Percentiles rank a stretch among this genome's conserved stretches.
Conservation (phyloP, 495 filamentous ascomycete species). For the Neurospora sp. region DNA sequence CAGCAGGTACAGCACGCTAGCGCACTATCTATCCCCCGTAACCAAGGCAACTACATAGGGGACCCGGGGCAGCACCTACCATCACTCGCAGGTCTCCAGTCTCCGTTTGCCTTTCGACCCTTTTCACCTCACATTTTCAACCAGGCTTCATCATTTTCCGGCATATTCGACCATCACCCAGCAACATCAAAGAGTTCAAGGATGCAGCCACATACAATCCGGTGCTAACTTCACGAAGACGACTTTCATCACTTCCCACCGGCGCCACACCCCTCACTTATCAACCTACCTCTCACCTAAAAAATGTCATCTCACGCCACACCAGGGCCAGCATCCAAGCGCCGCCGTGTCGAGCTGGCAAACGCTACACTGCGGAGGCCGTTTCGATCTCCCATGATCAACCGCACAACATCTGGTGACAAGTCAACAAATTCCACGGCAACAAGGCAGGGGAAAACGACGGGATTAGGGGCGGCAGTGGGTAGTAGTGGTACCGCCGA, state of each 20-base stretch:
- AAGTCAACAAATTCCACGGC: neutral
- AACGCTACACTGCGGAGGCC: slow-evolving; percentile 20
- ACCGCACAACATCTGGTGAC: neutral
- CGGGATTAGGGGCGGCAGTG: neutral
- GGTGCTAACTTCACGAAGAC: neutral
- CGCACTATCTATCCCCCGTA: neutral
- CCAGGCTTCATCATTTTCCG: neutral
- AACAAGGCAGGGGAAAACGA: neutral
- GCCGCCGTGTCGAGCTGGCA: slow-evolving; percentile 19
- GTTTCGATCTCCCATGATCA: slow-evolving; percentile 21
- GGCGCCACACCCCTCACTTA: neutral
- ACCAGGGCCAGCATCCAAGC: slow-evolving; percentile 19
- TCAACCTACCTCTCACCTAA: neutral
- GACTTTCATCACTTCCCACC: neutral
- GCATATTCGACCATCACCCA: neutral
- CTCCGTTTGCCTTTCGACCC: neutral
- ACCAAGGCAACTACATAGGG: neutral
- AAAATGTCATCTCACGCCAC: slow-evolving; percentile 14
- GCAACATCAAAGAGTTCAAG: neutral
- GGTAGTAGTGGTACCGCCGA: neutral
- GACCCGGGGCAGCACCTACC: neutral
- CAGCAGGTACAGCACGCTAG: neutral
- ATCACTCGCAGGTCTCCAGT: neutral
- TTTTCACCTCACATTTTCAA: neutral
- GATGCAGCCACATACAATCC: neutral